Evolutionary conservation across 2,329 filamentous ascomycete genomes (phyloP).

Genomic region (Aspergillus candidus): DNA sequence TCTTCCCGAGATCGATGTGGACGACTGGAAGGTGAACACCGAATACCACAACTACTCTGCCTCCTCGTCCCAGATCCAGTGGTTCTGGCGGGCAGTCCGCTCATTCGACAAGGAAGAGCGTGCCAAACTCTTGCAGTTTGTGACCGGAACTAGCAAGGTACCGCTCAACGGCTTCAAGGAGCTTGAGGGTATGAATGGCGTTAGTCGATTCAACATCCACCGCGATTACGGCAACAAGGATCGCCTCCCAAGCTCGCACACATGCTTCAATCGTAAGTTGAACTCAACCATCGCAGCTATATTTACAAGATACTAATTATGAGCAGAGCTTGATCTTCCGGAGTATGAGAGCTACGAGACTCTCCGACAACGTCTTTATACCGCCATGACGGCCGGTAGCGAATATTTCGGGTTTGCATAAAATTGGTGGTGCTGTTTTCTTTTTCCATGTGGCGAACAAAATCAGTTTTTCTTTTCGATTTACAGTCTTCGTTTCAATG

Average conservation of each 20-base stretch:
- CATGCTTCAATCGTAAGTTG: slow-evolving; percentile 96
- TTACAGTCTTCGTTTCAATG: slow-evolving; percentile 15
- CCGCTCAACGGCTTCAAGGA: slow-evolving; percentile 98
- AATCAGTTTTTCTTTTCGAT: slow-evolving; percentile 1
- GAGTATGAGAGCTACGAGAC: slow-evolving; percentile 96
- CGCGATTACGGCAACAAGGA: slow-evolving; percentile 96
- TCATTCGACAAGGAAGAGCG: slow-evolving; percentile 99
- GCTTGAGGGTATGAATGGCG: slow-evolving; percentile 97
- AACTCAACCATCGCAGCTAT: neutral
- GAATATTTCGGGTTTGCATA: slow-evolving; percentile 97
- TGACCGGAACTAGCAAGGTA: slow-evolving; percentile 96
- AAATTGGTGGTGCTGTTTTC: slow-evolving; percentile 18
- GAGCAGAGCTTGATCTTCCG: slow-evolving; percentile 85
- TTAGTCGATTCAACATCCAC: slow-evolving; percentile 97
- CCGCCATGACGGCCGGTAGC: slow-evolving; percentile 94
- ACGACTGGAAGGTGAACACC: slow-evolving; percentile 98
- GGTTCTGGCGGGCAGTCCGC: slow-evolving; percentile 97
- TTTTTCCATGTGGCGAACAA: slow-evolving; percentile 5
- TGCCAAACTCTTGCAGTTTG: slow-evolving; percentile 93
- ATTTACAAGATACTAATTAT: slow-evolving; percentile 29
- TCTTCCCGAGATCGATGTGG: slow-evolving; percentile 91
- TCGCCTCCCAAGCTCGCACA: slow-evolving; percentile 90
- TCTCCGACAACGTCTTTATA: slow-evolving; percentile 80
- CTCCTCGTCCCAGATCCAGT: slow-evolving; percentile 93
- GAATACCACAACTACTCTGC: slow-evolving; percentile 97